Percentiles rank a stretch among this genome's conserved stretches.
These are phyloP conservation scores for Neurospora tetrasperma DNA, from an alignment of 495 filamentous ascomycete genomes.

Conservation along the genomic window DNA sequence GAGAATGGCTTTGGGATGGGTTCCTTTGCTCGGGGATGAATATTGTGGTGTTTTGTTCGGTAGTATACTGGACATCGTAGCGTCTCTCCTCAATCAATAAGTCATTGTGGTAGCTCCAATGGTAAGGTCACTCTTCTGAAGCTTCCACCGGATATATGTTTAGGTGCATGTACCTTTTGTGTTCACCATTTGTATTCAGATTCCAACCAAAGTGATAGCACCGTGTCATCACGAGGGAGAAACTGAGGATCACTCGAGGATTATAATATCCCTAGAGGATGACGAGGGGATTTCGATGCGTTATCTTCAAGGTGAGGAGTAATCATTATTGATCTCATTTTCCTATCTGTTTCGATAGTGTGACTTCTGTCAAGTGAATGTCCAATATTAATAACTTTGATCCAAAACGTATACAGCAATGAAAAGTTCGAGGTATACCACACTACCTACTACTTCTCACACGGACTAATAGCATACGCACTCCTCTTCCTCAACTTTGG, in stretches of 20 bases:
- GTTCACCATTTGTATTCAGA: too few species aligned
- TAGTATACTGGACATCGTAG: neutral
- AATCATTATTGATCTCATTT: neutral
- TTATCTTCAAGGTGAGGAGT: neutral
- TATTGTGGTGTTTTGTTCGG: too few species aligned
- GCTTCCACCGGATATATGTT: neutral
- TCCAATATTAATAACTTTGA: neutral
- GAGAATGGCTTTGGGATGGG: too few species aligned
- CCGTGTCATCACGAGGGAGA: neutral
- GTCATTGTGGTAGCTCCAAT: neutral
- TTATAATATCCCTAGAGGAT: neutral
- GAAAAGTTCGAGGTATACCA: neutral
- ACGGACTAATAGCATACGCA: conserved; percentile 9
- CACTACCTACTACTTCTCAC: neutral
- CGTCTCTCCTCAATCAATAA: neutral
- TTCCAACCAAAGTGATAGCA: neutral
- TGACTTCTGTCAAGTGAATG: neutral
- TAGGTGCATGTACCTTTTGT: neutral
- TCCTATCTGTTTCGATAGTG: neutral
- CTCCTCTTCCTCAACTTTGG: conserved; percentile 18
- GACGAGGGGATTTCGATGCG: neutral
- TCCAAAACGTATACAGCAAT: neutral
- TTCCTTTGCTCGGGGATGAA: too few species aligned
- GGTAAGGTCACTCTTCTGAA: neutral
- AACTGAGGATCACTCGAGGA: neutral